Conservation (phyloP, 1,284 basidiomycete species). For the Ganoderma sinense region DNA sequence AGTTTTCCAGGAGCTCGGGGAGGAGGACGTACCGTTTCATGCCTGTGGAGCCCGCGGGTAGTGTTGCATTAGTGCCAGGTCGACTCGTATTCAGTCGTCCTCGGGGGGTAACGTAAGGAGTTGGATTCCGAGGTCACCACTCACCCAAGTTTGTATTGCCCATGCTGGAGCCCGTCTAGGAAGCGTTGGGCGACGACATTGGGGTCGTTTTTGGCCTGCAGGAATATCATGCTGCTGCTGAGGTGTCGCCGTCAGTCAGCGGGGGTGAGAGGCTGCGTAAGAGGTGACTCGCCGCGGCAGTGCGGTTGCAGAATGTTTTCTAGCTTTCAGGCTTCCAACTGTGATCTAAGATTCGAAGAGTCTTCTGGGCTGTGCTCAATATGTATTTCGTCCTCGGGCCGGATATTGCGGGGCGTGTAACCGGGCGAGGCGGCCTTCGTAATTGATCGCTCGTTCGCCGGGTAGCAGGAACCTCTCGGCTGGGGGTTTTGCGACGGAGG, state of each 20-base stretch:
- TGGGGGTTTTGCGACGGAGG: neutral
- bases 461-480: neutral
- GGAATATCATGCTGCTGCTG: conserved; percentile 1
- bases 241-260: neutral
- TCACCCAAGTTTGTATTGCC: conserved; percentile 7
- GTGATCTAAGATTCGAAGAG: conserved; percentile 2
- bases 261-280: neutral
- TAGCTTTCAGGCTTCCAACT: neutral
- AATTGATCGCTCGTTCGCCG: neutral
- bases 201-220: conserved; percentile 5
- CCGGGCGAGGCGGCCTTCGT: neutral
- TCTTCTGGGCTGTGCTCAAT: neutral
- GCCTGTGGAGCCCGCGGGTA: neutral
- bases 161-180: neutral
- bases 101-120: neutral
- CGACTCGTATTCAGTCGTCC: neutral
- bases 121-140: neutral
- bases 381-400: neutral
- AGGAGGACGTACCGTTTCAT: neutral
- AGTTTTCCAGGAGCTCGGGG: neutral
- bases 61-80: neutral
- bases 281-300: neutral
- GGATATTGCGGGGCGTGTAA: neutral
- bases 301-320: conserved; percentile 1
- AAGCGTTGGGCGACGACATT: conserved; percentile 6